A percentile compares a stretch with the other conserved stretches of the same genome.
These are phyloP conservation scores for Pseudogymnoascus sp. DNA, from an alignment of 2,329 filamentous ascomycete genomes.

Conservation along the genomic window DNA sequence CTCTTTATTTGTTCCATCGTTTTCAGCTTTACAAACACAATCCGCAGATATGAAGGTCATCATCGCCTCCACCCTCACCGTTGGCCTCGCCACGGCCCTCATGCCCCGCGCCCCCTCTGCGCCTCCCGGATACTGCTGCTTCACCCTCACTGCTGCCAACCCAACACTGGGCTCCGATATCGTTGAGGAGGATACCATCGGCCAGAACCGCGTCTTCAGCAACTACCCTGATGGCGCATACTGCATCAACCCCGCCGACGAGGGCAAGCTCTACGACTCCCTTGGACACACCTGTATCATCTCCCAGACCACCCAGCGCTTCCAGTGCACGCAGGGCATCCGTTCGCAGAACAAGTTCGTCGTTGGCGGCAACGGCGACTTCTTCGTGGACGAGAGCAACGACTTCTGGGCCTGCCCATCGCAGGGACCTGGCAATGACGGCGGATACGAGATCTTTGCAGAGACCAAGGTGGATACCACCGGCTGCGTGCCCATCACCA, in stretches of 20 bases:
- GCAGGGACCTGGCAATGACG: conserved; percentile 24
- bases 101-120: conserved; percentile 16
- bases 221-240: conserved; percentile 22
- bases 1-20: not conserved
- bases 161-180: conserved; percentile 17
- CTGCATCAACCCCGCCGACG: conserved; percentile 19
- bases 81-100: conserved; percentile 19
- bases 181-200: conserved; percentile 21
- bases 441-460: conserved; percentile 25
- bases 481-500: conserved; percentile 24
- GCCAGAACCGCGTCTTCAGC: conserved; percentile 25
- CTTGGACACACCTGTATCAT: conserved; percentile 24
- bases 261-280: conserved; percentile 20
- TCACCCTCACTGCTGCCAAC: conserved; percentile 24
- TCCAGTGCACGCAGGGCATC: conserved; percentile 23
- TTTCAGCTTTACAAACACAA: not conserved
- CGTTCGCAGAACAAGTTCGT: conserved; percentile 19
- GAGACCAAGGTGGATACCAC: conserved; percentile 20
- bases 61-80: conserved; percentile 13
- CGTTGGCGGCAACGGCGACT: conserved; percentile 20
- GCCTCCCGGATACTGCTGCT: conserved; percentile 23
- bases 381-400: conserved; percentile 19
- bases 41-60: conserved; percentile 9
- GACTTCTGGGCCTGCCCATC: conserved; percentile 26
- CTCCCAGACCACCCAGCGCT: conserved; percentile 20